Evolutionary conservation across 1,284 basidiomycete species (phyloP).

Genomic region (Pseudozyma thailandica): DNA sequence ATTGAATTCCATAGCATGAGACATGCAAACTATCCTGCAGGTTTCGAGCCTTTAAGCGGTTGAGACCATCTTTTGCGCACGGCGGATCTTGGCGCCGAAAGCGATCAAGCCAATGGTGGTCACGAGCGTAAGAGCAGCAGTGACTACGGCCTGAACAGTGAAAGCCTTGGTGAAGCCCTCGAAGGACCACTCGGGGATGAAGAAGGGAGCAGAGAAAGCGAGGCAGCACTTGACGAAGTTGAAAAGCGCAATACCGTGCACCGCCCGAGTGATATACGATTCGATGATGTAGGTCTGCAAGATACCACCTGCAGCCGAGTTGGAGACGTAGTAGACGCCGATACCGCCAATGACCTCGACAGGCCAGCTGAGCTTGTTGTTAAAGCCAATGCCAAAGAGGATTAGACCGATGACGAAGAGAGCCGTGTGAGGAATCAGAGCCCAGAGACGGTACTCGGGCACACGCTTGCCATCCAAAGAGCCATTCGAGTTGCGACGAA

Average conservation of each 20-base stretch:
- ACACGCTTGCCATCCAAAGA: slow-evolving; percentile 44
- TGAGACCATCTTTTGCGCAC: slow-evolving; percentile 46
- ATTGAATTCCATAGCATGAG: neutral
- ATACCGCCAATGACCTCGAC: slow-evolving; percentile 66
- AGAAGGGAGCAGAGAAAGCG: slow-evolving; percentile 68
- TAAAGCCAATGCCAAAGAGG: slow-evolving; percentile 63
- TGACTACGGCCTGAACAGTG: slow-evolving; percentile 62
- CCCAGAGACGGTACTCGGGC: slow-evolving; percentile 68
- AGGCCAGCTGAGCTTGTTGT: slow-evolving; percentile 65
- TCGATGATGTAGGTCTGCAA: slow-evolving; percentile 67
- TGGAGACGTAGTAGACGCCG: slow-evolving; percentile 62
- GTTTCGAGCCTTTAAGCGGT: slow-evolving; percentile 11
- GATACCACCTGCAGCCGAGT: slow-evolving; percentile 35
- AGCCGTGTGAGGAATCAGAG: slow-evolving; percentile 57
- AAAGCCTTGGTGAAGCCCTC: slow-evolving; percentile 57
- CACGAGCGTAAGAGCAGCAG: slow-evolving; percentile 52
- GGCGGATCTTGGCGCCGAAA: slow-evolving; percentile 39
- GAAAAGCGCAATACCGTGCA: slow-evolving; percentile 68
- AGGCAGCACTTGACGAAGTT: slow-evolving; percentile 69
- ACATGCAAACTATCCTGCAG: neutral
- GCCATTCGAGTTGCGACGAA: slow-evolving; percentile 49
- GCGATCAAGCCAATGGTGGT: slow-evolving; percentile 50
- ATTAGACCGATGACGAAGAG: slow-evolving; percentile 64
- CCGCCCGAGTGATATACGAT: slow-evolving; percentile 59
- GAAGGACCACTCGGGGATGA: slow-evolving; percentile 64